Evolutionary conservation across 1,284 basidiomycete species (phyloP).

Genomic region (Somion occarium): DNA sequence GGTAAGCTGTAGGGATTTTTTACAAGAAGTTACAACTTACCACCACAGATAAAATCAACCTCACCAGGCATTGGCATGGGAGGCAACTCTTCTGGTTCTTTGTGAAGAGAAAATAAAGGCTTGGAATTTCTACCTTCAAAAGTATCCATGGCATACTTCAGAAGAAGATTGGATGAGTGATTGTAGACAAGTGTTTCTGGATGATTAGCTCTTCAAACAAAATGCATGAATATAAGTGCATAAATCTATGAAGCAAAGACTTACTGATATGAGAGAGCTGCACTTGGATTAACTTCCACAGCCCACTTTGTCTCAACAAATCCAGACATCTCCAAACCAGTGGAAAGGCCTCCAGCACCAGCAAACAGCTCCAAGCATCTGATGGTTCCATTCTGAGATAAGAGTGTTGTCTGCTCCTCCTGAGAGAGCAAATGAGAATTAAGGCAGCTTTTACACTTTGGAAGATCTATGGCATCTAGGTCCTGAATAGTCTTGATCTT

Average conservation of each 20-base stretch:
- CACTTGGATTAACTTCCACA: constrained; percentile 57
- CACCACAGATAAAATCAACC: constrained; percentile 69
- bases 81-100: constrained; percentile 30
- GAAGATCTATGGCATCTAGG: no score
- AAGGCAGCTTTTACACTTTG: constrained; percentile 35
- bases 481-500: constrained; percentile 16
- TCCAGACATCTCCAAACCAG: constrained; percentile 53
- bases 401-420: constrained; percentile 25
- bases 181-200: constrained; percentile 53
- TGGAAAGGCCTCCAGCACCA: constrained; percentile 67
- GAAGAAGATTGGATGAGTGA: constrained; percentile 54
- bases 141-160: constrained; percentile 51
- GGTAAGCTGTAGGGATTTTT: not conserved
- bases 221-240: constrained; percentile 7
- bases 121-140: constrained; percentile 34
- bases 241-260: constrained; percentile 16
- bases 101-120: constrained; percentile 32
- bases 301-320: constrained; percentile 63
- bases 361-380: constrained; percentile 60
- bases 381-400: constrained; percentile 37
- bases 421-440: constrained; percentile 26
- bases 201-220: constrained; percentile 49
- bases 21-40: constrained; percentile 28
- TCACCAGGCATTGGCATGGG: constrained; percentile 51
- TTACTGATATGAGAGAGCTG: constrained; percentile 56